A percentile compares a stretch with the other conserved stretches of the same genome.
Conservation (phyloP, 441 rosid genomes). For the Raphanus hybrid region DNA sequence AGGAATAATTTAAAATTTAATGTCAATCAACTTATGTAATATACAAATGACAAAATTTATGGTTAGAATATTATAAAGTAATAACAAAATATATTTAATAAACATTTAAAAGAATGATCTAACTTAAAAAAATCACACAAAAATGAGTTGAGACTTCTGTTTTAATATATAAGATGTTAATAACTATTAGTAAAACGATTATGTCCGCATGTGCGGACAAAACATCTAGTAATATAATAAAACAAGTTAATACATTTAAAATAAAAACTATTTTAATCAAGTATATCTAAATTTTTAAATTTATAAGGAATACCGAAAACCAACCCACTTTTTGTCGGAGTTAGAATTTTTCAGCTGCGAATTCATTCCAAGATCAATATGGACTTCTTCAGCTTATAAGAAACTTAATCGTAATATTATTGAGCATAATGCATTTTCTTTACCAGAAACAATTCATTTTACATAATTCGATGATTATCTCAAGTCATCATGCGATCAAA, state of each 20-base stretch:
- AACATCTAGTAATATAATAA: background rate
- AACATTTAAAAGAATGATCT: no score
- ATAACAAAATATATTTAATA: no score
- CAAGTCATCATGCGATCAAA: constrained; percentile 4
- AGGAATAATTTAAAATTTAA: no score
- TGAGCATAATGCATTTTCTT: background rate
- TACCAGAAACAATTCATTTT: background rate
- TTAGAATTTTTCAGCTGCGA: background rate
- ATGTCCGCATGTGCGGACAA: no score
- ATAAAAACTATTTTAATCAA: background rate
- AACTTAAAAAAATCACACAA: no score
- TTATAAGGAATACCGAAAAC: background rate
- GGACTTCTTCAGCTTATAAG: background rate
- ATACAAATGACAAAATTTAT: no score
- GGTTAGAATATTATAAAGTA: no score
- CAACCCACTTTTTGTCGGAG: background rate
- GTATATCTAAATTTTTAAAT: background rate
- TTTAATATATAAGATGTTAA: no score
- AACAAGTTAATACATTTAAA: background rate
- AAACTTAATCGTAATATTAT: background rate
- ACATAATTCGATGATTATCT: constrained; percentile 1
- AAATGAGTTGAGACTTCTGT: no score
- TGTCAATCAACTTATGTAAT: no score
- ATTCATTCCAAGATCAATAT: background rate
- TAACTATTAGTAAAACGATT: no score